Evolutionary conservation across 305 asterid genomes (phyloP), one percentile per base, ranked within the genome.

Genomic region (Fraxinus sp.): DNA sequence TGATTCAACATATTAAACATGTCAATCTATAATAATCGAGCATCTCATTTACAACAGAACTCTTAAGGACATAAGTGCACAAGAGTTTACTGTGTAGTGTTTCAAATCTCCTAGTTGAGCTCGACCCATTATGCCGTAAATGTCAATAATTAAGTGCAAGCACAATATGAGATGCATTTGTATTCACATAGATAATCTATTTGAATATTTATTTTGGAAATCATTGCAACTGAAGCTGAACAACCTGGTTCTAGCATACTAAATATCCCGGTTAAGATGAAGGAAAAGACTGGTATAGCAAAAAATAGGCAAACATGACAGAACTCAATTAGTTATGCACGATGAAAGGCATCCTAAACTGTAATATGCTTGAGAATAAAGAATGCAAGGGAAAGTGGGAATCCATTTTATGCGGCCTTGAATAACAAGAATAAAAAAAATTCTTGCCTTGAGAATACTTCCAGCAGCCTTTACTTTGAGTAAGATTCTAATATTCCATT

Each of bases 381-480:
- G 80, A 80, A 80, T 39, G 79, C 87, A 78, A 78, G 37, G 79
- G 83, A 86, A 82, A 43, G 83, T 59, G 89, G 79, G 91, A 91
- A 89, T 89, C 94, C 92, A 89, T 90, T 87, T 85, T 91, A 89
- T 41, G 92, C 88, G 94, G 96, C 87, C 87, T 89, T 59, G 73
- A 87, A 75, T 73, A 87, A 71, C 81, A 86, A 83, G 84, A 86
- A 82, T 75, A 26, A 84, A 82, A 30, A 68, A 84, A 89, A 84
- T 86, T 87, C 92, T 87, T 89, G 89, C 83, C 91, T 86, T 87
- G 89, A 68, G 82, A 89, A 89, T 87, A 85, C 81, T 76, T 74
- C 86, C 81, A 81, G 85, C 76, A 82, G 84, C 78, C 88, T 83
- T 81, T 84, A 77, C 84, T 79, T 66, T 83, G 89, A 82, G 89